Conservation (phyloP, 225 moss, liverwort and hornwort genomes). For the Thuidium tamariscinum region DNA sequence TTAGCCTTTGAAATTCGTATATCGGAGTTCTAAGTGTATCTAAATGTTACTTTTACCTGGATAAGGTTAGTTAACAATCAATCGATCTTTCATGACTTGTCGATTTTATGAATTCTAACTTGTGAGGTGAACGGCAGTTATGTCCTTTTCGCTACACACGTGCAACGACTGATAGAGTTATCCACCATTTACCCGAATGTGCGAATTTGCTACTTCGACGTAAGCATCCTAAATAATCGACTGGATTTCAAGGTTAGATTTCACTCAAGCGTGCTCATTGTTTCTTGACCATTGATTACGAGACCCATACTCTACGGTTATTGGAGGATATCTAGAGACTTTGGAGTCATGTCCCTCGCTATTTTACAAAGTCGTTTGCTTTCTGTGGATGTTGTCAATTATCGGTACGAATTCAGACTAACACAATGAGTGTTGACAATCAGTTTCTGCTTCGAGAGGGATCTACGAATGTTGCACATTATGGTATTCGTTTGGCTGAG, state of each 20-base stretch:
- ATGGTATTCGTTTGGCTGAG: slow-evolving; percentile 79
- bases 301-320: background rate
- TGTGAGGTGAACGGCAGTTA: slow-evolving; percentile 32
- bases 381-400: background rate
- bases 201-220: slow-evolving; percentile 63
- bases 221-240: slow-evolving; percentile 39
- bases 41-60: background rate
- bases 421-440: background rate
- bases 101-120: background rate
- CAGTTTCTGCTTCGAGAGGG: slow-evolving; percentile 82
- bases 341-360: background rate
- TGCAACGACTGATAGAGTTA: slow-evolving; percentile 67
- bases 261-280: background rate
- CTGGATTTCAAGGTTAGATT: slow-evolving; percentile 67
- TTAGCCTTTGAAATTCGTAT: background rate
- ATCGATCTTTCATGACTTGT: background rate
- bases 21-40: background rate
- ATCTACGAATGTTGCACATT: slow-evolving; percentile 59
- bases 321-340: background rate
- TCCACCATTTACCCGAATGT: slow-evolving; percentile 73
- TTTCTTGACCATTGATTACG: background rate
- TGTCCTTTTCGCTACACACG: slow-evolving; percentile 86
- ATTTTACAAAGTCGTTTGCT: background rate
- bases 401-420: background rate
- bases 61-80: background rate